Conservation (phyloP, 768 basidiomycete genomes). For the Brasilioporus rufonigricans region DNA sequence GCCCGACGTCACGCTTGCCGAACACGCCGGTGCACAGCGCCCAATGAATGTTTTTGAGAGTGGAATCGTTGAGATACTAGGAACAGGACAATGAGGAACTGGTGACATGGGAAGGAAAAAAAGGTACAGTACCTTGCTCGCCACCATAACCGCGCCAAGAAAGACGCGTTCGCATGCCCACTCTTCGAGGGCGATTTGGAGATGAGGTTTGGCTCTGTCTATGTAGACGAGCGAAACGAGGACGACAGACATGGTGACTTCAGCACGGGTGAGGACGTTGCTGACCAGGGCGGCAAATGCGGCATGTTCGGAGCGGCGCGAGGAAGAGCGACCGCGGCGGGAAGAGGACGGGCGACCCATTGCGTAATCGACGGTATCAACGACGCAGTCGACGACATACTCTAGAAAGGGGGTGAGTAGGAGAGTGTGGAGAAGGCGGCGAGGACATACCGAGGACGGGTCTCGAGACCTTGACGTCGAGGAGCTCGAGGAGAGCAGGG, state of each 20-base stretch:
- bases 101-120: slow-evolving; percentile 19
- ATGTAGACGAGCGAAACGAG: slow-evolving; percentile 76
- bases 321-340: slow-evolving; percentile 44
- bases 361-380: slow-evolving; percentile 74
- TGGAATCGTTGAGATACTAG: slow-evolving; percentile 85
- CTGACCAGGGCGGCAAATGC: slow-evolving; percentile 65
- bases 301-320: slow-evolving; percentile 49
- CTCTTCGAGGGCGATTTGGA: slow-evolving; percentile 78
- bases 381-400: slow-evolving; percentile 64
- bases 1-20: slow-evolving; percentile 75
- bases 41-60: slow-evolving; percentile 91
- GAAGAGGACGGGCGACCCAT: slow-evolving; percentile 65
- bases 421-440: neutral
- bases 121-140: slow-evolving; percentile 63
- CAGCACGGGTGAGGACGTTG: slow-evolving; percentile 69
- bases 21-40: slow-evolving; percentile 81
- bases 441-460: slow-evolving; percentile 59
- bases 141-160: slow-evolving; percentile 83
- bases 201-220: slow-evolving; percentile 70
- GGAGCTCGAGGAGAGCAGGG: slow-evolving; percentile 63
- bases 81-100: slow-evolving; percentile 2
- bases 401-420: slow-evolving; percentile 39
- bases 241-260: slow-evolving; percentile 67
- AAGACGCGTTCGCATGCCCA: slow-evolving; percentile 92
- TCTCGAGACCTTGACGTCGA: slow-evolving; percentile 60